A percentile compares a stretch with the other conserved stretches of the same genome.
phyloP scores from a whole-genome alignment of 441 rosid species.

The Melastoma candidum region DNA sequence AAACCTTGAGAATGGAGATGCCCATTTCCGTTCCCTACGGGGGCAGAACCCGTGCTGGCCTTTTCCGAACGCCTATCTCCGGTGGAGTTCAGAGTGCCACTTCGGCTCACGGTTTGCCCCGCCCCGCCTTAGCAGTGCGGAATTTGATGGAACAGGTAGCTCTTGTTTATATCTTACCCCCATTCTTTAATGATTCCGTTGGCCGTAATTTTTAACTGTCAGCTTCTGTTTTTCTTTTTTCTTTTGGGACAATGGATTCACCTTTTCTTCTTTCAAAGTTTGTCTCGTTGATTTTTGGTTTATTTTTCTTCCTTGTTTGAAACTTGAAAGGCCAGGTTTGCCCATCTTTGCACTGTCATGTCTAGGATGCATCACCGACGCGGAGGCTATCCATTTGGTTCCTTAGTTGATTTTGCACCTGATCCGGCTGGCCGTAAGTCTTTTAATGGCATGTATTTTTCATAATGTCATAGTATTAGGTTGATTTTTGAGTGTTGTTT shows the following conservation, averaged over 20 bases:
- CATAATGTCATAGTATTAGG: too few relatives aligned
- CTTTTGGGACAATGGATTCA: not conserved
- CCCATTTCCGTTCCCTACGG: conserved; percentile 37
- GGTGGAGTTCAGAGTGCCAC: conserved; percentile 99
- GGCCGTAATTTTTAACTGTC: too few relatives aligned
- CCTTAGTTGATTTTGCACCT: conserved; percentile 90
- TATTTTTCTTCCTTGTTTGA: conserved; percentile 11
- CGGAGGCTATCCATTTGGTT: conserved; percentile 97
- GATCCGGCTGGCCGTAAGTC: conserved; percentile 91
- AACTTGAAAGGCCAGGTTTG: conserved; percentile 74
- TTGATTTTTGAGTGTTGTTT: too few relatives aligned
- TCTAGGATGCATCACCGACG: conserved; percentile 96
- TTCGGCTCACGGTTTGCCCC: conserved; percentile 90
- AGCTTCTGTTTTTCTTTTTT: conserved; percentile 1
- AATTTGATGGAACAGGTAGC: conserved; percentile 91
- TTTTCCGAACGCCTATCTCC: conserved; percentile 93
- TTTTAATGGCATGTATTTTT: too few relatives aligned
- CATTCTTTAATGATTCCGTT: too few relatives aligned
- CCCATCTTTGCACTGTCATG: conserved; percentile 95
- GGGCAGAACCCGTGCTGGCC: conserved; percentile 69
- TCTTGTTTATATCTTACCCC: conserved; percentile 8
- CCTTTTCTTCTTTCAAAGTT: too few relatives aligned
- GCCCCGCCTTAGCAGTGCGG: conserved; percentile 91
- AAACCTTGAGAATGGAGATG: conserved; percentile 39
- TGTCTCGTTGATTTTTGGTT: not conserved